Evolutionary conservation across 805 yeast species (phyloP).

Genomic region (Candida morakotiae): DNA sequence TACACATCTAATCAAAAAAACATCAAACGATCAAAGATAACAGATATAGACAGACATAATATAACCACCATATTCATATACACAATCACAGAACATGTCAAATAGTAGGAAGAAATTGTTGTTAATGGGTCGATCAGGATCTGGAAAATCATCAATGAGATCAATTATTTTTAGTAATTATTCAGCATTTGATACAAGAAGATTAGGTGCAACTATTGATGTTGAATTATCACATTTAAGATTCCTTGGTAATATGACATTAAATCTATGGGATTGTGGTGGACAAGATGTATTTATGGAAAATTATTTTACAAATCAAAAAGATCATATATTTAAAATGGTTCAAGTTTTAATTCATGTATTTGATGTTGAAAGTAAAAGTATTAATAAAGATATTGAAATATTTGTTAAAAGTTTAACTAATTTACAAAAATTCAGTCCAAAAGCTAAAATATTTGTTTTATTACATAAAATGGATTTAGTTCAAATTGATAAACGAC

Average conservation of each 20-base stretch:
- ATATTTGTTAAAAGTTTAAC: conserved; percentile 81
- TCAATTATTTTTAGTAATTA: conserved; percentile 93
- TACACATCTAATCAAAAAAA: no score
- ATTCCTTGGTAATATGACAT: conserved; percentile 90
- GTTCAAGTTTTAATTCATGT: conserved; percentile 95
- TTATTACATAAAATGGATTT: conserved; percentile 94
- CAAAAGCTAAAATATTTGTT: conserved; percentile 88
- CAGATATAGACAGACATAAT: no score
- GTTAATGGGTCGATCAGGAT: conserved; percentile 85
- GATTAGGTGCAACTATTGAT: conserved; percentile 95
- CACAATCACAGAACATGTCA: conserved; percentile 3
- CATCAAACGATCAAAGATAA: no score
- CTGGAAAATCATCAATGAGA: conserved; percentile 97
- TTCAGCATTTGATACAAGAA: conserved; percentile 92
- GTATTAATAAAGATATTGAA: conserved; percentile 88
- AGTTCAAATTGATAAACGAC: conserved; percentile 80
- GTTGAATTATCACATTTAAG: conserved; percentile 96
- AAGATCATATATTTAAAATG: conserved; percentile 90
- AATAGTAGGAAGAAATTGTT: conserved; percentile 35
- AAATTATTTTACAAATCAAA: conserved; percentile 81
- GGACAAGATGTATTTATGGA: conserved; percentile 97
- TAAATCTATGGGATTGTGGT: conserved; percentile 97
- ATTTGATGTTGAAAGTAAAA: conserved; percentile 91
- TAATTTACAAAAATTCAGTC: conserved; percentile 78
- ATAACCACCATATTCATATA: no score